phyloP scores from a whole-genome alignment of 1,139 yeast species.

The Diutina neorugosa region DNA sequence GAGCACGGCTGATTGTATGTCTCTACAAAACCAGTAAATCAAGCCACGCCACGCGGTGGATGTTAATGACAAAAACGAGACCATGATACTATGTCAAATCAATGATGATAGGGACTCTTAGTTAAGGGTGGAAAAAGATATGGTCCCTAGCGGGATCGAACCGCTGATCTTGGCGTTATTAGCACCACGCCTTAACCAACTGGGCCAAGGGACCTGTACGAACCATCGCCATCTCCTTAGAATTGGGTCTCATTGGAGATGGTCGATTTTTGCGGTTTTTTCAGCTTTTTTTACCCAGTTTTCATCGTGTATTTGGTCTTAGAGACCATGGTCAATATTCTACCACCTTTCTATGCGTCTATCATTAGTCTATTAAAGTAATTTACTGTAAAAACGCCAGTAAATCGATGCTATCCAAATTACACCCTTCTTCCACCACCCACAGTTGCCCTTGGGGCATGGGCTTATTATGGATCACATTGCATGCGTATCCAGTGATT shows the following conservation, averaged over 20 bases:
- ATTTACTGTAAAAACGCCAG: not conserved
- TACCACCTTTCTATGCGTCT: not conserved
- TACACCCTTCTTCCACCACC: constrained; percentile 49
- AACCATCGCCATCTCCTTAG: too few relatives aligned
- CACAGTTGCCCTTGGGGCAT: constrained; percentile 18
- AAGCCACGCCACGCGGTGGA: too few relatives aligned
- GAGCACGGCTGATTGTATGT: too few relatives aligned
- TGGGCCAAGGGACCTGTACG: constrained; percentile 65
- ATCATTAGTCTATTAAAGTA: not conserved
- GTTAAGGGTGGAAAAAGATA: constrained; percentile 5
- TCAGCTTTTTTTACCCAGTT: not conserved
- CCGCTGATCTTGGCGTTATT: constrained; percentile 78
- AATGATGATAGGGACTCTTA: too few relatives aligned
- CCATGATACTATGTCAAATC: too few relatives aligned
- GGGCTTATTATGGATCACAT: constrained; percentile 25
- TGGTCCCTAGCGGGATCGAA: constrained; percentile 85
- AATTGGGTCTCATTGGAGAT: too few relatives aligned
- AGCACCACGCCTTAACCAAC: constrained; percentile 90
- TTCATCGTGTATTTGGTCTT: too few relatives aligned
- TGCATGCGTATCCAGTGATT: constrained; percentile 74
- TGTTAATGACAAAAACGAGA: too few relatives aligned
- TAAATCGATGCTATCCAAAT: not conserved
- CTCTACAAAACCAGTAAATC: too few relatives aligned
- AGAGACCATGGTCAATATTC: too few relatives aligned
- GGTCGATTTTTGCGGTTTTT: too few relatives aligned